A percentile compares a stretch with the other conserved stretches of the same genome.
phyloP scores from a whole-genome alignment of 2,329 filamentous ascomycete genomes.

The Grosmannia penicillata region DNA sequence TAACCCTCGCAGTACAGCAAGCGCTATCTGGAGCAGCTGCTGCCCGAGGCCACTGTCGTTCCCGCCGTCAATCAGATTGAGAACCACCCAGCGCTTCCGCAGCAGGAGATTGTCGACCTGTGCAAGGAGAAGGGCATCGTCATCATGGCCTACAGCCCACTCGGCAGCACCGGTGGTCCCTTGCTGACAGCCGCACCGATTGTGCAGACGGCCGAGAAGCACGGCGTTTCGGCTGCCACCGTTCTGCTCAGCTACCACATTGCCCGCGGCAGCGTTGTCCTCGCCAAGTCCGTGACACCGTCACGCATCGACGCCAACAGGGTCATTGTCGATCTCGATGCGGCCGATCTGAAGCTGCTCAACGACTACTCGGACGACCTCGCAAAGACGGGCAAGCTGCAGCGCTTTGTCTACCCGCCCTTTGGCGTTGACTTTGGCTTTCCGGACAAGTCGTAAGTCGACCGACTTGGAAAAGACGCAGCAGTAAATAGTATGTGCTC shows the following conservation, averaged over 20 bases:
- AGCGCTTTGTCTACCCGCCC: conserved; percentile 53
- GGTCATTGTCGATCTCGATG: conserved; percentile 49
- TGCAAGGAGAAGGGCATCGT: conserved; percentile 56
- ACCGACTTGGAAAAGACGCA: too few species aligned
- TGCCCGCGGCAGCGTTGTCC: conserved; percentile 51
- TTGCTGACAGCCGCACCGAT: conserved; percentile 48
- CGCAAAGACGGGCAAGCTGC: conserved; percentile 32
- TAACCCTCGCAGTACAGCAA: conserved; percentile 30
- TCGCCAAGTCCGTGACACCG: conserved; percentile 58
- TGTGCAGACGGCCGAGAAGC: conserved; percentile 49
- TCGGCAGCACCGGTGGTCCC: conserved; percentile 49
- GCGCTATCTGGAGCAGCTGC: conserved; percentile 39
- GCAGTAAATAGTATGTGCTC: too few species aligned
- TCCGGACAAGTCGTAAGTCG: conserved; percentile 41
- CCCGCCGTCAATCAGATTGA: conserved; percentile 61
- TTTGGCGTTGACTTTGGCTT: conserved; percentile 58
- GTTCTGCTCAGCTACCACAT: conserved; percentile 61
- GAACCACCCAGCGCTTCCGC: conserved; percentile 56
- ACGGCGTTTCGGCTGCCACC: conserved; percentile 42
- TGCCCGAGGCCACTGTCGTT: conserved; percentile 33
- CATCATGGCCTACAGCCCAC: conserved; percentile 57
- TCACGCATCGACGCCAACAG: conserved; percentile 56
- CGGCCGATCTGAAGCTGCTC: conserved; percentile 43
- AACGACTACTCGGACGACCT: conserved; percentile 38
- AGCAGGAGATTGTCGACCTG: conserved; percentile 56